Conservation (phyloP, 2,329 filamentous ascomycete genomes). For the Ambrosiella cleistominuta region DNA sequence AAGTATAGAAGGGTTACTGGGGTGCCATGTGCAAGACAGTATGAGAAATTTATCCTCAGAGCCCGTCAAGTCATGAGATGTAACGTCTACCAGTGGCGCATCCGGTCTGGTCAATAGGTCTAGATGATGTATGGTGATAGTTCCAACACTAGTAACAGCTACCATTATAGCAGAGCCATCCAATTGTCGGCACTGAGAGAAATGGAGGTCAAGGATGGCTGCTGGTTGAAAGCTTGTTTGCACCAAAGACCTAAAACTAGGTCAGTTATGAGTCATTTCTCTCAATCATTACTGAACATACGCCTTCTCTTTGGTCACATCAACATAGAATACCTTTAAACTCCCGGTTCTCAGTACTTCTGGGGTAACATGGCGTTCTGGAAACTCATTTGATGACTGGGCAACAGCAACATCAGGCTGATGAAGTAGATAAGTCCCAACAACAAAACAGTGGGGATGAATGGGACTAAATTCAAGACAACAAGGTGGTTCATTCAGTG, state of each 20-base stretch:
- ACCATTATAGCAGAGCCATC: constrained; percentile 38
- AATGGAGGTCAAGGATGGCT: constrained; percentile 73
- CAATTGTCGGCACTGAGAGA: constrained; percentile 35
- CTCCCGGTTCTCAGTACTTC: constrained; percentile 54
- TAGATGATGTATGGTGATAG: constrained; percentile 45
- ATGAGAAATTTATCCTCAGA: constrained; percentile 44
- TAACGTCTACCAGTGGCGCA: constrained; percentile 21
- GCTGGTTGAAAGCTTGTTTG: constrained; percentile 47
- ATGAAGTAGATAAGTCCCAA: constrained; percentile 72
- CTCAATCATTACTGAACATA: too few relatives aligned
- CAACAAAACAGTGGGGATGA: constrained; percentile 47
- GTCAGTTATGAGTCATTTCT: background rate
- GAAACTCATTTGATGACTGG: constrained; percentile 10
- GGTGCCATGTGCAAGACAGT: constrained; percentile 59
- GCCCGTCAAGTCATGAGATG: constrained; percentile 30
- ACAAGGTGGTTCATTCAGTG: constrained; percentile 52
- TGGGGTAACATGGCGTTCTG: constrained; percentile 17
- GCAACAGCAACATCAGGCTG: constrained; percentile 20
- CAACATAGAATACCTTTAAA: constrained; percentile 37
- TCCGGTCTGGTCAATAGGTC: constrained; percentile 21
- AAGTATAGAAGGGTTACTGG: constrained; percentile 33
- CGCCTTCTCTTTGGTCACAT: constrained; percentile 4
- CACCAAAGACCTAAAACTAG: constrained; percentile 29
- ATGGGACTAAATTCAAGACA: constrained; percentile 58
- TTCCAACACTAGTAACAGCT: constrained; percentile 61